phyloP scores from a whole-genome alignment of 2,329 filamentous ascomycete species.

The Fusarium aywerte region DNA sequence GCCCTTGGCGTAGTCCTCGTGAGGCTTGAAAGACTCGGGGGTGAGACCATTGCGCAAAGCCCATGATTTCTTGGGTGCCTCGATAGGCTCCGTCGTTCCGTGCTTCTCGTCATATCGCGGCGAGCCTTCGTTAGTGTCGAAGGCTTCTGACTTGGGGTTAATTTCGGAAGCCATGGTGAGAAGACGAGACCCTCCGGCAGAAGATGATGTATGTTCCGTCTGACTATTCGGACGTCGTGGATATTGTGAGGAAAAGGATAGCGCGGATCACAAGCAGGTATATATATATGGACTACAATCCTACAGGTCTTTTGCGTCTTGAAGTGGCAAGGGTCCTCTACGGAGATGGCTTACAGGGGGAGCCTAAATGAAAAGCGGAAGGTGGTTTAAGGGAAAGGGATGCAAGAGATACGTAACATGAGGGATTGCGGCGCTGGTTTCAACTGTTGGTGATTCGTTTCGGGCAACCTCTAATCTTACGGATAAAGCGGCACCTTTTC shows the following conservation, averaged over 20 bases:
- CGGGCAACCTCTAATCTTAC: slow-evolving; percentile 16
- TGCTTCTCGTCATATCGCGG: slow-evolving; percentile 37
- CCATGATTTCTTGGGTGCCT: slow-evolving; percentile 33
- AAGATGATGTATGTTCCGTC: neutral
- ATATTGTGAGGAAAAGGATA: neutral
- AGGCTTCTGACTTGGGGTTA: slow-evolving; percentile 28
- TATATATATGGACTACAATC: slow-evolving; percentile 7
- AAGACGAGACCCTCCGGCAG: neutral
- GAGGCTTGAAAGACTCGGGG: slow-evolving; percentile 36
- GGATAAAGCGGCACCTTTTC: slow-evolving; percentile 37
- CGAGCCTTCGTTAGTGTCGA: slow-evolving; percentile 22
- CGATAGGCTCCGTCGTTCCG: slow-evolving; percentile 13
- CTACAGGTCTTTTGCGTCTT: neutral
- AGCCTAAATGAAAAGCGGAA: slow-evolving; percentile 33
- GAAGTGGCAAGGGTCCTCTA: slow-evolving; percentile 9
- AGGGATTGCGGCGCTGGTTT: slow-evolving; percentile 4
- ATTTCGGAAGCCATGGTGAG: slow-evolving; percentile 38
- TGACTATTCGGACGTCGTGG: neutral
- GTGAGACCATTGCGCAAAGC: slow-evolving; percentile 45
- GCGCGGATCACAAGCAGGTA: slow-evolving; percentile 16
- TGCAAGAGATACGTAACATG: slow-evolving; percentile 25
- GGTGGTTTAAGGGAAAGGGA: slow-evolving; percentile 15
- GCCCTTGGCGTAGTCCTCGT: slow-evolving; percentile 37
- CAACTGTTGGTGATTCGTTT: slow-evolving; percentile 10
- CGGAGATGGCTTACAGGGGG: neutral